A percentile compares a stretch with the other conserved stretches of the same genome.
Conservation (phyloP, 2,329 filamentous ascomycete genomes). For the Xylaria sp. region DNA sequence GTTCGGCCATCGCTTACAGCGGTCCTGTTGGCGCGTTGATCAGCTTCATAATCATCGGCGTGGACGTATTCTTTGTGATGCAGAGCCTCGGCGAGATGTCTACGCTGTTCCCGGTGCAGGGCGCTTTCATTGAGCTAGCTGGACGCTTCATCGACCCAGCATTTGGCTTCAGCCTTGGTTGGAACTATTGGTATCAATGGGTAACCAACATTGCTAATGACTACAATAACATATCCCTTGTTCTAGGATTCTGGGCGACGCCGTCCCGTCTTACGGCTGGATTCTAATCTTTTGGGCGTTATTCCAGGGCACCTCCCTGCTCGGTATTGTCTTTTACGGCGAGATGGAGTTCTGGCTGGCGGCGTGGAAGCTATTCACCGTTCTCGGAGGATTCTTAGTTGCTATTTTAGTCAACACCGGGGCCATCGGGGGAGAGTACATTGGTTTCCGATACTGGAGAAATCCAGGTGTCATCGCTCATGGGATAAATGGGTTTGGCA, state of each 20-base stretch:
- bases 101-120: conserved; percentile 58
- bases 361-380: conserved; percentile 43
- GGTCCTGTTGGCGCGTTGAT: conserved; percentile 42
- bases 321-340: conserved; percentile 40
- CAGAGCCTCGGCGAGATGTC: conserved; percentile 63
- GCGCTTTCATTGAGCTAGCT: conserved; percentile 57
- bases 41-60: conserved; percentile 41
- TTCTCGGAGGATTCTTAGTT: conserved; percentile 42
- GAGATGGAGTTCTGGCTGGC: conserved; percentile 44
- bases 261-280: conserved; percentile 52
- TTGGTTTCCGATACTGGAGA: conserved; percentile 44
- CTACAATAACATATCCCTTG: conserved; percentile 52
- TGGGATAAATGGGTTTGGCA: conserved; percentile 45
- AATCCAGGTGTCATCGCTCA: conserved; percentile 44
- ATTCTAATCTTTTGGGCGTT: conserved; percentile 53
- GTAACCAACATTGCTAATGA: conserved; percentile 50
- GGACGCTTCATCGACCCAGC: conserved; percentile 57
- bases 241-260: conserved; percentile 52
- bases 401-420: conserved; percentile 45
- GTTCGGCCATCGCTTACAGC: conserved; percentile 40
- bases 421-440: conserved; percentile 44
- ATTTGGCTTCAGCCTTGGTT: conserved; percentile 53
- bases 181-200: conserved; percentile 57
- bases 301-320: conserved; percentile 48
- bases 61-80: conserved; percentile 49